Conservation (phyloP, 805 yeast genomes). For the Myxozyma lipomycoides region DNA sequence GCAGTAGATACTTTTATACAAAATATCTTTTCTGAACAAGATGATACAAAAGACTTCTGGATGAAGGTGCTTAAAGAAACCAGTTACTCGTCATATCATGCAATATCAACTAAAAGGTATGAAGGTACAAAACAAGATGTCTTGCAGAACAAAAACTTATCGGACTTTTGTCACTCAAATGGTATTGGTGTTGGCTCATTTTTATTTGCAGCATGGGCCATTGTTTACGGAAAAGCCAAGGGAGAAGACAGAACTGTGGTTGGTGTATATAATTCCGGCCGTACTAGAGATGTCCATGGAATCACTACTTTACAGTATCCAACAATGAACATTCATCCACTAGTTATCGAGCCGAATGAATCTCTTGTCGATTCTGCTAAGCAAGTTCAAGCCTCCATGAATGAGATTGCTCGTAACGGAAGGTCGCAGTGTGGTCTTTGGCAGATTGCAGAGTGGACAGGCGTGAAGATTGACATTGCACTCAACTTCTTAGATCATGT, state of each 20-base stretch:
- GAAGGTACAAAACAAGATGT: no score
- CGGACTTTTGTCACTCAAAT: neutral
- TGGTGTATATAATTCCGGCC: constrained; percentile 30
- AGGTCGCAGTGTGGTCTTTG: constrained; percentile 19
- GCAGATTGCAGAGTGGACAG: constrained; percentile 22
- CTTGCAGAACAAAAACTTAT: neutral
- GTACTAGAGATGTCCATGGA: constrained; percentile 16
- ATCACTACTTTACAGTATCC: constrained; percentile 18
- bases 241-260: constrained; percentile 4
- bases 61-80: neutral
- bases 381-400: constrained; percentile 12
- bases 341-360: constrained; percentile 6
- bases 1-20: neutral
- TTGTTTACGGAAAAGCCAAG: neutral
- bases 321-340: constrained; percentile 27
- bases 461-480: constrained; percentile 17
- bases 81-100: no score
- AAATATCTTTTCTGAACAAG: neutral
- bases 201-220: constrained; percentile 19
- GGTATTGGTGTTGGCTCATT: constrained; percentile 7
- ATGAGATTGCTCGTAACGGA: constrained; percentile 6
- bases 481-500: constrained; percentile 24
- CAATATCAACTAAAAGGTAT: no score
- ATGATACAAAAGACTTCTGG: constrained; percentile 1
- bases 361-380: constrained; percentile 9